Evolutionary conservation across 345 rosid species (phyloP).

Genomic region (Populus deltoides): DNA sequence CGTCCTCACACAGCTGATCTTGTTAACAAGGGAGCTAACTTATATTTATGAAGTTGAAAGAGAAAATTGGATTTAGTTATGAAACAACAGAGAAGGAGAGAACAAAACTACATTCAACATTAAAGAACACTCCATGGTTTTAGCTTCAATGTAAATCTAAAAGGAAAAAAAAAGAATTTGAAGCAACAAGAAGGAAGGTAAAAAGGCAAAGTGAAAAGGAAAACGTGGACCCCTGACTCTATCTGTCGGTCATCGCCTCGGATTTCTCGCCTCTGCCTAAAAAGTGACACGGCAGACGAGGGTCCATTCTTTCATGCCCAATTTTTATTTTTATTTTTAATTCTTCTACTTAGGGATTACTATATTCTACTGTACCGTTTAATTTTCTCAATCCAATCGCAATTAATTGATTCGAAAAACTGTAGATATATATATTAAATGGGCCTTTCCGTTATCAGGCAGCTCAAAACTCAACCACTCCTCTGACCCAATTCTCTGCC

Average conservation of each 20-base stretch:
- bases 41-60: too few species aligned
- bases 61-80: too few species aligned
- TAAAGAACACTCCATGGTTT: too few species aligned
- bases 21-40: too few species aligned
- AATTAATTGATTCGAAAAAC: conserved; percentile 20
- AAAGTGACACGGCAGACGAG: conserved; percentile 57
- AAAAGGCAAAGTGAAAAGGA: conserved; percentile 22
- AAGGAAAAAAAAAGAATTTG: not conserved
- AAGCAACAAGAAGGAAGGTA: not conserved
- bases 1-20: too few species aligned
- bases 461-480: conserved; percentile 83
- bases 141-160: too few species aligned
- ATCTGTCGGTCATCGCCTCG: conserved; percentile 59
- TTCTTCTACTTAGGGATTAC: not conserved
- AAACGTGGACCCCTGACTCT: conserved; percentile 44
- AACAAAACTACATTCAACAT: too few species aligned
- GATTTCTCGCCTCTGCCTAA: conserved; percentile 38
- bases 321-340: not conserved
- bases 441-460: conserved; percentile 33
- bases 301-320: conserved; percentile 23
- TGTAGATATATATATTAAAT: conserved; percentile 32
- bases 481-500: conserved; percentile 65
- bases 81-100: too few species aligned
- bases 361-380: not conserved
- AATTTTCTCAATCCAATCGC: not conserved